These are phyloP conservation scores for Leccinum truebloodii DNA, from an alignment of 768 basidiomycete genomes.

Conservation along the genomic window DNA sequence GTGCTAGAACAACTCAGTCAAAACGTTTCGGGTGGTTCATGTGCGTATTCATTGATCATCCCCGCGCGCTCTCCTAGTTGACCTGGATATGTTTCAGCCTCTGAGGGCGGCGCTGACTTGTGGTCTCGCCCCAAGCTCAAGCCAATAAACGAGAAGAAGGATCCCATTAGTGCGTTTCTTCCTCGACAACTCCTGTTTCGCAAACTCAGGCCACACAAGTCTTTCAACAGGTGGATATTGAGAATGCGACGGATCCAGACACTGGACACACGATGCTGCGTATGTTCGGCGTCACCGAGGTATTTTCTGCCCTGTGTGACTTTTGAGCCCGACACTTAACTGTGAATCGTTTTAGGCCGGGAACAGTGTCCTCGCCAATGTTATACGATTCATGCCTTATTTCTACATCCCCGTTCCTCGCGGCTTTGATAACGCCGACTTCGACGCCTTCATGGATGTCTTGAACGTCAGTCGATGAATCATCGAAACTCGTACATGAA, in stretches of 20 bases:
- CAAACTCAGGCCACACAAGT: slow-evolving; percentile 42
- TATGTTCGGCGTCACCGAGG: slow-evolving; percentile 92
- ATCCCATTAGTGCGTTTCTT: slow-evolving; percentile 61
- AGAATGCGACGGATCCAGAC: slow-evolving; percentile 53
- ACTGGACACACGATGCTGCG: slow-evolving; percentile 50
- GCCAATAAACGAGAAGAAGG: slow-evolving; percentile 55
- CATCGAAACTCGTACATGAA: not conserved
- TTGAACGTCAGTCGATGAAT: slow-evolving; percentile 63
- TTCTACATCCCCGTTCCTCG: slow-evolving; percentile 89
- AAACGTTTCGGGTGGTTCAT: slow-evolving; percentile 41
- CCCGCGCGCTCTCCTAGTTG: not conserved
- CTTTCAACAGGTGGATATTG: slow-evolving; percentile 97
- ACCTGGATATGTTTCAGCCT: slow-evolving; percentile 39
- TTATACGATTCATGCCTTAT: slow-evolving; percentile 86
- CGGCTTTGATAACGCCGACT: slow-evolving; percentile 73
- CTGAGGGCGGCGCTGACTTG: slow-evolving; percentile 74
- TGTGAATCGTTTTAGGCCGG: slow-evolving; percentile 53
- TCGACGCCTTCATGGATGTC: slow-evolving; percentile 60
- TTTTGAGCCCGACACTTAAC: slow-evolving; percentile 6
- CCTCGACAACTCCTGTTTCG: not conserved
- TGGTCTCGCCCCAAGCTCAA: slow-evolving; percentile 70
- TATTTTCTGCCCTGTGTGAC: slow-evolving; percentile 28
- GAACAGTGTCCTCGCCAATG: slow-evolving; percentile 83
- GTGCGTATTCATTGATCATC: slow-evolving; percentile 33
- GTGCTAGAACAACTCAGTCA: slow-evolving; percentile 63